Evolutionary conservation across 148 eudicot genomes (phyloP).

Genomic region (Nepenthes gracilis): DNA sequence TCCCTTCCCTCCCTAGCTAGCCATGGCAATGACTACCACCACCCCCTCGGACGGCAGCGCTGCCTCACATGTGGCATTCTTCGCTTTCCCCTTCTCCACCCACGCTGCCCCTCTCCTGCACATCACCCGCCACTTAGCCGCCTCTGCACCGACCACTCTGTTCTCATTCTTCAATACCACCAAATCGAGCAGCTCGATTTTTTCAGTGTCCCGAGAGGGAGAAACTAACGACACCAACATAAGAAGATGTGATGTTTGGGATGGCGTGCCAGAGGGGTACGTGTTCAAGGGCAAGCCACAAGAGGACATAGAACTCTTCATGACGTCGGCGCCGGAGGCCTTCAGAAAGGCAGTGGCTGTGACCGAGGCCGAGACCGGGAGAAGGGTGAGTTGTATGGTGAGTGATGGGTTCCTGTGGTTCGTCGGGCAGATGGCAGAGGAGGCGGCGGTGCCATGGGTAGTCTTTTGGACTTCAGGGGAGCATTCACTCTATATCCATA

Average conservation of each 20-base stretch:
- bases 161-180: conserved; percentile 17
- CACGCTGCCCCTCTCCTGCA: conserved; percentile 6
- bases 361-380: conserved; percentile 17
- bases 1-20: no score
- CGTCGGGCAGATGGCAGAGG: conserved; percentile 10
- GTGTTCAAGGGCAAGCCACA: conserved; percentile 11
- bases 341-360: conserved; percentile 5
- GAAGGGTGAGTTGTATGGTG: conserved; percentile 14
- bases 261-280: conserved; percentile 14
- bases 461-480: conserved; percentile 13
- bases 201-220: background rate
- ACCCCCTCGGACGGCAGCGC: no score
- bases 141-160: background rate
- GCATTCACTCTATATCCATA: conserved; percentile 13
- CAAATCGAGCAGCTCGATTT: conserved; percentile 1
- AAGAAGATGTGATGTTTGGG: conserved; percentile 7
- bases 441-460: conserved; percentile 17
- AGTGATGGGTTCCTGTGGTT: conserved; percentile 23
- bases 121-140: background rate
- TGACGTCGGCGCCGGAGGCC: conserved; percentile 6
- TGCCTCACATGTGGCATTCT: conserved; percentile 3
- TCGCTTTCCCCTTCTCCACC: conserved; percentile 3
- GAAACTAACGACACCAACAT: background rate
- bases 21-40: no score
- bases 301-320: conserved; percentile 12